phyloP scores from a whole-genome alignment of 768 basidiomycete genomes.

The Boletus reticuloceps region DNA sequence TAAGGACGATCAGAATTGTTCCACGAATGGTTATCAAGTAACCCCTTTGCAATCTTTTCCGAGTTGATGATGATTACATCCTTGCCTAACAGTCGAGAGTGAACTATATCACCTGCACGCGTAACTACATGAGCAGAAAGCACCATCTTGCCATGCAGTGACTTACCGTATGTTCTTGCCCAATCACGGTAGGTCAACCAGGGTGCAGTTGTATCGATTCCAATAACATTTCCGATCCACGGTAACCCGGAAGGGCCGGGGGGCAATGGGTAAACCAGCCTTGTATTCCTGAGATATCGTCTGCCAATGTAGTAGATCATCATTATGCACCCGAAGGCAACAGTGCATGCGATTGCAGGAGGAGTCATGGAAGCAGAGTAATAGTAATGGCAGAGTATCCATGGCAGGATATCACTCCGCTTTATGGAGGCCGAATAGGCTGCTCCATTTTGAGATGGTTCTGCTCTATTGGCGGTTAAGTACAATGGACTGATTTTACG shows the following conservation, averaged over 20 bases:
- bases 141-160: not conserved
- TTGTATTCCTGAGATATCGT: conserved; percentile 14
- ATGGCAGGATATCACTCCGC: no score
- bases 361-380: not conserved
- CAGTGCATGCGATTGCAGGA: not conserved
- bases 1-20: conserved; percentile 50
- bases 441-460: not conserved
- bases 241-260: not conserved
- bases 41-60: conserved; percentile 2
- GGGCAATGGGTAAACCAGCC: conserved; percentile 16
- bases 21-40: conserved; percentile 37
- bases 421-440: not conserved
- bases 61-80: conserved; percentile 38
- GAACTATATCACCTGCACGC: conserved; percentile 21
- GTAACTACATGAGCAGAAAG: conserved; percentile 36
- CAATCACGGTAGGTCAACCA: conserved; percentile 32
- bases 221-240: not conserved
- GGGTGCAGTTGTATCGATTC: not conserved
- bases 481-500: not conserved
- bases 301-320: not conserved
- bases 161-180: conserved; percentile 31
- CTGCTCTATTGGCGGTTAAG: not conserved
- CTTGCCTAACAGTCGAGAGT: conserved; percentile 41
- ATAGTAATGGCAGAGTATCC: no score
- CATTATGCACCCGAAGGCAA: not conserved